Conservation (phyloP, 352 stramenopile genomes). For the Phytophthora ramorum region DNA sequence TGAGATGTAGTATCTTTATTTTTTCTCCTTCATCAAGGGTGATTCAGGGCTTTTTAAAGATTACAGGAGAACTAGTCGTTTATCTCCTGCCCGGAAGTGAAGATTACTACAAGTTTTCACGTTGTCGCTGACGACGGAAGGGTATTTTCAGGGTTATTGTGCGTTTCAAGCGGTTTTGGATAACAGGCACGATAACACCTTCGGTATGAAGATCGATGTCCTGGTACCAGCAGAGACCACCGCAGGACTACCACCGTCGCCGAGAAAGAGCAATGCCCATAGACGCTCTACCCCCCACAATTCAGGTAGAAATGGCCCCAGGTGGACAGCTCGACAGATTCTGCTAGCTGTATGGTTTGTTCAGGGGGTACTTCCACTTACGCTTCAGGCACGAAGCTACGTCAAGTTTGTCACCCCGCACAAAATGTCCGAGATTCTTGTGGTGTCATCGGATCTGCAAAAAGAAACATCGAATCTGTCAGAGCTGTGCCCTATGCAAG, state of each 20-base stretch:
- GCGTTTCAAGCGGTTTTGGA: too few species aligned
- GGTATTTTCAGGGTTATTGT: too few species aligned
- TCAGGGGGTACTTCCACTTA: not conserved
- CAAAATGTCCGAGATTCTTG: not conserved
- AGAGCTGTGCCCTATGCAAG: slow-evolving; percentile 9
- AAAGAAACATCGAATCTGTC: slow-evolving; percentile 2
- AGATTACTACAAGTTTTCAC: too few species aligned
- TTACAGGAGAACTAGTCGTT: too few species aligned
- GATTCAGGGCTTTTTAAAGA: too few species aligned
- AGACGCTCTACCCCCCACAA: not conserved
- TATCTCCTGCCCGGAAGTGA: too few species aligned
- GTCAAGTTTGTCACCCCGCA: not conserved
- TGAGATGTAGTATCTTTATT: too few species aligned
- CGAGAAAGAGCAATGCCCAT: not conserved
- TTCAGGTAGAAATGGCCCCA: not conserved
- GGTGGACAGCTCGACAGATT: not conserved
- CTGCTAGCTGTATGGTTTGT: not conserved
- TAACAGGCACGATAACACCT: too few species aligned
- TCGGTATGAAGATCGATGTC: not conserved
- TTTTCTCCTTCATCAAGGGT: too few species aligned
- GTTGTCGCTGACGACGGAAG: too few species aligned
- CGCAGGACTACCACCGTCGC: not conserved
- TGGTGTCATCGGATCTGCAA: not conserved
- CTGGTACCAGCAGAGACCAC: not conserved
- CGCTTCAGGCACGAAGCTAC: slow-evolving; percentile 5